Percentiles rank a stretch among this genome's conserved stretches.
Conservation (phyloP, 495 filamentous ascomycete species). For the Aspergillus conjunctus region DNA sequence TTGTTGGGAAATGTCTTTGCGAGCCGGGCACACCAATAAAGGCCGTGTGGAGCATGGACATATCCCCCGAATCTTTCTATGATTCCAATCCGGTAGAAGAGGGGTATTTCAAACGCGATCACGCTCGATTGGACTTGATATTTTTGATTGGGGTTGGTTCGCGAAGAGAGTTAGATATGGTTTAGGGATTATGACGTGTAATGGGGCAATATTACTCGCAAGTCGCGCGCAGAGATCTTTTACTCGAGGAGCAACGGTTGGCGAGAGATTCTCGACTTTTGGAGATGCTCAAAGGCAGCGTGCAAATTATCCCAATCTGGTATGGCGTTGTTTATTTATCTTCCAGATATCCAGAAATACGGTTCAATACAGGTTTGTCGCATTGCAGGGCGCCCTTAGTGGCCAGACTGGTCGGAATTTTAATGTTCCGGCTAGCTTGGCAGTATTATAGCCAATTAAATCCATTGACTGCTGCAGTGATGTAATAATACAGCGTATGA, state of each 20-base stretch:
- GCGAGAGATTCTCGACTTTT: slow-evolving; percentile 7
- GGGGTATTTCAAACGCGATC: not conserved
- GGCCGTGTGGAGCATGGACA: slow-evolving; percentile 35
- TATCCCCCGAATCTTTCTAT: slow-evolving; percentile 15
- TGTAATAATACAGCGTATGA: not conserved
- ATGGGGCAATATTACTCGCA: not conserved
- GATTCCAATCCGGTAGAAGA: not conserved
- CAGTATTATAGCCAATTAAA: not conserved
- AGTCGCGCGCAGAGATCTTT: slow-evolving; percentile 3
- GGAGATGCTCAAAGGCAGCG: slow-evolving; percentile 13
- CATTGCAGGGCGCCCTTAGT: no score
- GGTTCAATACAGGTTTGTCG: no score
- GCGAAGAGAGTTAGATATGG: not conserved
- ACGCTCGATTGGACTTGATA: not conserved
- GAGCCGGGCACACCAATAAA: slow-evolving; percentile 30
- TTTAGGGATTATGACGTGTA: not conserved
- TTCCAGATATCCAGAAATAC: not conserved
- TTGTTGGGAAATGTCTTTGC: slow-evolving; percentile 24
- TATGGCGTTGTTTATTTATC: slow-evolving; percentile 22
- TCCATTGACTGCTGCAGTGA: not conserved
- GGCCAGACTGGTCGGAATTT: no score
- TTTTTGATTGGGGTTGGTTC: no score
- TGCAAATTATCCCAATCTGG: slow-evolving; percentile 20
- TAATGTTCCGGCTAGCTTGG: not conserved
- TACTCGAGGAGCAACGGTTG: not conserved